These are phyloP conservation scores for Chaetomidium leptoderma DNA, from an alignment of 495 filamentous ascomycete genomes.

Conservation along the genomic window DNA sequence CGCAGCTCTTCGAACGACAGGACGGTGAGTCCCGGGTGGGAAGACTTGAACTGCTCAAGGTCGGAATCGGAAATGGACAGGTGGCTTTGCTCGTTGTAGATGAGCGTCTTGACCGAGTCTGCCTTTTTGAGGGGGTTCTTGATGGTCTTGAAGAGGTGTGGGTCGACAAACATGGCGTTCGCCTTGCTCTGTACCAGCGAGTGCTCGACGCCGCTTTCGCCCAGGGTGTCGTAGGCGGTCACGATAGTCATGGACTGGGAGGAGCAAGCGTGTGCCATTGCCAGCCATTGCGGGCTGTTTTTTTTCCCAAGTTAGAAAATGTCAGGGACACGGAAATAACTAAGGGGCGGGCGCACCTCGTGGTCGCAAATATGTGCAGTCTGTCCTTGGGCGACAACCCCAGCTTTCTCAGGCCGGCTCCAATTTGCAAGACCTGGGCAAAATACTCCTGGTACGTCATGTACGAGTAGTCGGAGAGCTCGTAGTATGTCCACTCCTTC, in stretches of 20 bases:
- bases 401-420: slow-evolving; percentile 54
- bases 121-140: slow-evolving; percentile 40
- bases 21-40: slow-evolving; percentile 39
- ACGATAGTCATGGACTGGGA: slow-evolving; percentile 96
- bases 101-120: slow-evolving; percentile 39
- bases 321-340: no score
- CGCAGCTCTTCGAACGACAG: slow-evolving; percentile 44
- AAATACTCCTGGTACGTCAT: slow-evolving; percentile 60
- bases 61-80: slow-evolving; percentile 38
- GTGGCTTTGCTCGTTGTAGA: slow-evolving; percentile 44
- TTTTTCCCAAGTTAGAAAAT: not conserved
- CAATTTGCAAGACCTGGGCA: slow-evolving; percentile 47
- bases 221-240: slow-evolving; percentile 81
- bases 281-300: slow-evolving; percentile 45
- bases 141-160: slow-evolving; percentile 52
- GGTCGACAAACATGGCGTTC: slow-evolving; percentile 59
- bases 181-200: slow-evolving; percentile 57
- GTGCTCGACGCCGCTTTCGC: slow-evolving; percentile 56
- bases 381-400: slow-evolving; percentile 48
- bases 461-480: slow-evolving; percentile 57
- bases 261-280: slow-evolving; percentile 59
- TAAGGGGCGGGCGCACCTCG: slow-evolving; percentile 36
- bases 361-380: slow-evolving; percentile 59
- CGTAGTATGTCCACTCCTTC: slow-evolving; percentile 65
- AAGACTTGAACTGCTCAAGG: slow-evolving; percentile 41